Conservation (phyloP, 176 grass and related monocot genomes). For the Metroxylon sagu region DNA sequence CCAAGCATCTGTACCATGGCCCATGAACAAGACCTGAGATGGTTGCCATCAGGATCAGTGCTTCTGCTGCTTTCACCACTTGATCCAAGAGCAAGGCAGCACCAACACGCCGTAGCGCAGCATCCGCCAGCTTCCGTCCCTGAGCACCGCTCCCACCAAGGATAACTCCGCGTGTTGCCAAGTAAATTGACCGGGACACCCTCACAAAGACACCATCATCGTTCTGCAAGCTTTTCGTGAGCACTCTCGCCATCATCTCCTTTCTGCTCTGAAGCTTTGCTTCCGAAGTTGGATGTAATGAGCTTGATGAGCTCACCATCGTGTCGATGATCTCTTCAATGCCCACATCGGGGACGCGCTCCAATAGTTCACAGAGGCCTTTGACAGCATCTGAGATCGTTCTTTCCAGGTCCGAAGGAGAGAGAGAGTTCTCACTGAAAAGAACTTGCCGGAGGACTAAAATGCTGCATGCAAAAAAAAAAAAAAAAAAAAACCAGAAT, state of each 20-base stretch:
- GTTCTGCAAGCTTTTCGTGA: conserved; percentile 71
- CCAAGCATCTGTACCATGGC: conserved; percentile 23
- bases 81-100: conserved; percentile 25
- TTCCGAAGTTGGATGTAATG: conserved; percentile 17
- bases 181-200: conserved; percentile 52
- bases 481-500: neutral
- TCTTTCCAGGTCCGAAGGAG: conserved; percentile 30
- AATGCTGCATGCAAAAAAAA: conserved; percentile 33
- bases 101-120: conserved; percentile 38
- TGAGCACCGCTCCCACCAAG: conserved; percentile 42
- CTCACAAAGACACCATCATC: conserved; percentile 49
- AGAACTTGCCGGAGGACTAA: conserved; percentile 74
- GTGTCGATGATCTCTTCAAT: conserved; percentile 56
- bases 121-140: conserved; percentile 56
- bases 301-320: conserved; percentile 33
- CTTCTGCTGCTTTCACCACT: conserved; percentile 36
- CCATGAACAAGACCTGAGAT: conserved; percentile 58
- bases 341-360: conserved; percentile 38
- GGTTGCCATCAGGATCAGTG: conserved; percentile 39
- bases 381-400: conserved; percentile 34
- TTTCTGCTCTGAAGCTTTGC: conserved; percentile 38
- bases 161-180: conserved; percentile 39
- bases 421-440: conserved; percentile 39
- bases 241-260: conserved; percentile 58
- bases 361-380: conserved; percentile 38